phyloP scores from a whole-genome alignment of 1,139 yeast species.

The Yamadazyma sp. region DNA sequence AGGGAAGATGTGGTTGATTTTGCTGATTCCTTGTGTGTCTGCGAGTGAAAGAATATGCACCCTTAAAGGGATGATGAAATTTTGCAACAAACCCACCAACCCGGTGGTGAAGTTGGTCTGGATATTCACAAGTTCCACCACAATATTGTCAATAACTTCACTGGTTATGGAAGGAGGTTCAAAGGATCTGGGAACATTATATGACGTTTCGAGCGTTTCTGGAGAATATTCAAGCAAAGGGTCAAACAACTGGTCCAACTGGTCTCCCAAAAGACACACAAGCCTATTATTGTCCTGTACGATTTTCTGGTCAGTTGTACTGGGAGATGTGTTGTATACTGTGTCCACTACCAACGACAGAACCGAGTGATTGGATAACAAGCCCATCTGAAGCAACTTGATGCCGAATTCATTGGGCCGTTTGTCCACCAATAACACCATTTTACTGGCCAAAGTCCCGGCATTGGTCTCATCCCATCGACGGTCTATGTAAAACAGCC shows the following conservation, averaged over 20 bases:
- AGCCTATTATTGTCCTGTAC: constrained; percentile 70
- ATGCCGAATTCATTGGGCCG: constrained; percentile 60
- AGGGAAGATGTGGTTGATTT: constrained; percentile 78
- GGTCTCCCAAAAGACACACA: constrained; percentile 77
- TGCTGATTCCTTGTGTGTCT: constrained; percentile 55
- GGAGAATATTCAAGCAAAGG: constrained; percentile 91
- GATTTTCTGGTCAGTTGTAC: constrained; percentile 13
- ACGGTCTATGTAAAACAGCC: constrained; percentile 20
- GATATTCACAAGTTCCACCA: constrained; percentile 64
- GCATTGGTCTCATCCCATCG: constrained; percentile 77
- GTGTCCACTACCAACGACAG: constrained; percentile 68
- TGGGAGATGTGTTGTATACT: constrained; percentile 53
- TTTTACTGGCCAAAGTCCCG: constrained; percentile 66
- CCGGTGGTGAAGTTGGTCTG: constrained; percentile 76
- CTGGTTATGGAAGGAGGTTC: constrained; percentile 14
- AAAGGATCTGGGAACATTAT: constrained; percentile 47
- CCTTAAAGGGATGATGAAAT: constrained; percentile 77
- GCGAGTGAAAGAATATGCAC: constrained; percentile 55
- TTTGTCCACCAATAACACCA: constrained; percentile 50
- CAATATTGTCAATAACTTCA: constrained; percentile 40
- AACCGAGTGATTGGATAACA: constrained; percentile 54
- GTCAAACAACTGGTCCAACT: constrained; percentile 83
- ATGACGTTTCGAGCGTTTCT: constrained; percentile 71
- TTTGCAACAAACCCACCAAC: constrained; percentile 71
- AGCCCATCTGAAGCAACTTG: constrained; percentile 53